phyloP scores from a whole-genome alignment of 2,329 filamentous ascomycete species.

The Coniochaeta sp. region DNA sequence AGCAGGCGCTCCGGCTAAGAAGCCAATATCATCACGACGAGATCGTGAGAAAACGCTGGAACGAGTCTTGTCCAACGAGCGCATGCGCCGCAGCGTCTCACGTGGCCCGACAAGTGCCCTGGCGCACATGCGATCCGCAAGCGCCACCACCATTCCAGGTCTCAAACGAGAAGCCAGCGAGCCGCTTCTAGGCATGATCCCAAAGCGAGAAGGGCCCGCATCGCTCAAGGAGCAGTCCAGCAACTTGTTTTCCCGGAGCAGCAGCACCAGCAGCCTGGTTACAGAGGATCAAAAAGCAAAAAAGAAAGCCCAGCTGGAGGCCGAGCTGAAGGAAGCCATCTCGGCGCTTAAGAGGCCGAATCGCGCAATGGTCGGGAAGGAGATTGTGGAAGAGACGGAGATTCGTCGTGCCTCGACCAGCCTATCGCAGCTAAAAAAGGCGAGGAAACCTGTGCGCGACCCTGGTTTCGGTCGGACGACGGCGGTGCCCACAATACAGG shows the following conservation, averaged over 20 bases:
- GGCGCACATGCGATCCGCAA: conserved; percentile 62
- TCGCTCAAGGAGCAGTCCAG: conserved; percentile 35
- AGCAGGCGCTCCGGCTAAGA: conserved; percentile 45
- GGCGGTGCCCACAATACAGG: conserved; percentile 31
- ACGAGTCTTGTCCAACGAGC: conserved; percentile 55
- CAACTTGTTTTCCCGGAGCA: conserved; percentile 29
- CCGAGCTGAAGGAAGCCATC: conserved; percentile 68
- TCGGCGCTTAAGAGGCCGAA: conserved; percentile 69
- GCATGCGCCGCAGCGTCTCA: conserved; percentile 45
- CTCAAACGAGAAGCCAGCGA: conserved; percentile 67
- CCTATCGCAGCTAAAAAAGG: conserved; percentile 39
- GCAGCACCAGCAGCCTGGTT: conserved; percentile 37
- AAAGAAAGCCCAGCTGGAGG: conserved; percentile 60
- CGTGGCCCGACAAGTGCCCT: conserved; percentile 51
- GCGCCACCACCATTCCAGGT: conserved; percentile 49
- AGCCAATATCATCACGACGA: conserved; percentile 32
- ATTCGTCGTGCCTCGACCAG: conserved; percentile 46
- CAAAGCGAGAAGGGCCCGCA: conserved; percentile 24
- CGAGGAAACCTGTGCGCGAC: conserved; percentile 36
- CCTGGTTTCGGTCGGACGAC: conserved; percentile 17
- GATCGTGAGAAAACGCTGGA: conserved; percentile 46
- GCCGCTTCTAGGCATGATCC: conserved; percentile 39
- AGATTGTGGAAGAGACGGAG: conserved; percentile 61
- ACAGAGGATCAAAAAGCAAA: conserved; percentile 49
- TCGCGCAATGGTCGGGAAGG: conserved; percentile 59